Conservation (phyloP, 2,329 filamentous ascomycete genomes). For the Paraconiothyrium sp. region DNA sequence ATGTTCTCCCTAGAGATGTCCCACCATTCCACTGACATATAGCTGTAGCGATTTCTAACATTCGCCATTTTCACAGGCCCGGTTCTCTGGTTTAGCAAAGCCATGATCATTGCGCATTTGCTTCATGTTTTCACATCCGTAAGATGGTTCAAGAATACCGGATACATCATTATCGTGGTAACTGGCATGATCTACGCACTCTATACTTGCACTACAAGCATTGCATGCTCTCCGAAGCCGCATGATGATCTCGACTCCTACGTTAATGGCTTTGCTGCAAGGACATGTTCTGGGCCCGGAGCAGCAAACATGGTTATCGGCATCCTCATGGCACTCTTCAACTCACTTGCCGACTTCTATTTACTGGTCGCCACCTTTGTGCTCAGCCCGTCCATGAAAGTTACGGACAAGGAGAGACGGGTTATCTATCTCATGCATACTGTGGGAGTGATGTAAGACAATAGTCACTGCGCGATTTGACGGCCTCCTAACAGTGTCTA, state of each 20-base stretch:
- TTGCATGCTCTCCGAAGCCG: slow-evolving; percentile 28
- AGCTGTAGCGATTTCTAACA: slow-evolving; percentile 21
- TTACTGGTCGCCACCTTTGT: slow-evolving; percentile 25
- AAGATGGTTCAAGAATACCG: slow-evolving; percentile 32
- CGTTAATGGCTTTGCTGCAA: slow-evolving; percentile 25
- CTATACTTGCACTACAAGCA: slow-evolving; percentile 28
- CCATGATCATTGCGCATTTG: slow-evolving; percentile 29
- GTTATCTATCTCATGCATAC: slow-evolving; percentile 25
- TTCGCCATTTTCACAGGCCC: slow-evolving; percentile 28
- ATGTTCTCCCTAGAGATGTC: neutral
- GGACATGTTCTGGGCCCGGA: slow-evolving; percentile 22
- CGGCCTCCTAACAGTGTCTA: slow-evolving; percentile 18
- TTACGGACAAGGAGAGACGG: slow-evolving; percentile 24
- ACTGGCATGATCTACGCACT: slow-evolving; percentile 28
- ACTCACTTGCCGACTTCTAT: slow-evolving; percentile 25
- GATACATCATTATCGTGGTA: slow-evolving; percentile 25
- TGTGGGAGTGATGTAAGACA: slow-evolving; percentile 25
- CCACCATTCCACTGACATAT: slow-evolving; percentile 8
- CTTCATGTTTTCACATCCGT: slow-evolving; percentile 23
- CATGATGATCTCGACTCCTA: slow-evolving; percentile 24
- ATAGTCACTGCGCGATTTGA: neutral
- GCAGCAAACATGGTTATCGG: slow-evolving; percentile 24
- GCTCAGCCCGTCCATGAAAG: slow-evolving; percentile 18
- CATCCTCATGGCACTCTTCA: slow-evolving; percentile 22
- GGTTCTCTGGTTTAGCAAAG: slow-evolving; percentile 32